Evolutionary conservation across 805 yeast genomes (phyloP).

Genomic region (Clavispora asparagi): DNA sequence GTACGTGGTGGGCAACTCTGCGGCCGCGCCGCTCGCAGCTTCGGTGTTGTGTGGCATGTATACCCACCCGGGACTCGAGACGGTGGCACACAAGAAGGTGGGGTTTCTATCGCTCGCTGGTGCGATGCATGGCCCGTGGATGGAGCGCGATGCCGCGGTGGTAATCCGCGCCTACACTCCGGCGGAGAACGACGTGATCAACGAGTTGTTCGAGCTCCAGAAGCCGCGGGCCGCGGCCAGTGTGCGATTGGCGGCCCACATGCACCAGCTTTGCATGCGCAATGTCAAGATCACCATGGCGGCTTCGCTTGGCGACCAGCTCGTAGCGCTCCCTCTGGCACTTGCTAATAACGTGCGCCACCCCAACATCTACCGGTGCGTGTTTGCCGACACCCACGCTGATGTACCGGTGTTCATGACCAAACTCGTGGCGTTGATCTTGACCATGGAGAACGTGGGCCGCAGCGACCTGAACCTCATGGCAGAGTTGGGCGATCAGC

Average conservation of each 20-base stretch:
- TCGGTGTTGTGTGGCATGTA: constrained; percentile 22
- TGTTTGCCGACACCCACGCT: constrained; percentile 16
- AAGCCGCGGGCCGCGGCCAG: constrained; percentile 15
- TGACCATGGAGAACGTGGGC: constrained; percentile 34
- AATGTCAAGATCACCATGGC: constrained; percentile 34
- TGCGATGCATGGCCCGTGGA: constrained; percentile 26
- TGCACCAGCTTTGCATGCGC: constrained; percentile 15
- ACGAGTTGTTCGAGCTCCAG: constrained; percentile 32
- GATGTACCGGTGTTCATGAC: constrained; percentile 25
- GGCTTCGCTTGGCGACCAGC: constrained; percentile 31
- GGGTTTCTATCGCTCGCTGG: constrained; percentile 37
- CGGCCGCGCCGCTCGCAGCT: constrained; percentile 29
- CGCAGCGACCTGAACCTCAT: constrained; percentile 26
- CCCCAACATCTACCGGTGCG: constrained; percentile 32
- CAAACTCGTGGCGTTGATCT: constrained; percentile 22
- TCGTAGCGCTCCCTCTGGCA: constrained; percentile 32
- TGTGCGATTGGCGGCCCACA: constrained; percentile 14
- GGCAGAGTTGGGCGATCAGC: constrained; percentile 24
- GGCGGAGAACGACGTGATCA: constrained; percentile 31
- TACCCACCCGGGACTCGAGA: neutral
- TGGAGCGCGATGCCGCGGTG: constrained; percentile 29
- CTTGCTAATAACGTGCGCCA: constrained; percentile 26
- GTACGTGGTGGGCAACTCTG: constrained; percentile 29
- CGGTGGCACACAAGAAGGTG: constrained; percentile 15
- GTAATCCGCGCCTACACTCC: constrained; percentile 34